A percentile compares a stretch with the other conserved stretches of the same genome.
Conservation (phyloP, 106 monocot genomes). For the Dendrobium catenatum region DNA sequence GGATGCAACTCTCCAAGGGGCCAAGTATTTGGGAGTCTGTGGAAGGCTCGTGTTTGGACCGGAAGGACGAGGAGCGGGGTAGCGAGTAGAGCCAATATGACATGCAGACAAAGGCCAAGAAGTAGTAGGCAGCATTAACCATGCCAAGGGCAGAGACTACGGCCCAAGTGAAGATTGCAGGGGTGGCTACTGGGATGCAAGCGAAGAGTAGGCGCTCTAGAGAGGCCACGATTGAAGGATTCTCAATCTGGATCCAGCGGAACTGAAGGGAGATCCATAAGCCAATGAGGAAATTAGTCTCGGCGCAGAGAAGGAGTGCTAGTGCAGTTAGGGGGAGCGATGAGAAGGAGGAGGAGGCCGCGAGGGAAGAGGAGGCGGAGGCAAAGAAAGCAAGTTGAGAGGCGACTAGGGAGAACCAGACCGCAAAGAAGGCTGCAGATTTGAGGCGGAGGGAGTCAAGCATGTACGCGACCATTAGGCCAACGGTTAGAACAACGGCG, state of each 20-base stretch:
- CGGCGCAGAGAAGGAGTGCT: slow-evolving; percentile 58
- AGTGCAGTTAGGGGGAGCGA: slow-evolving; percentile 47
- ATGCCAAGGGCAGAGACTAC: slow-evolving; percentile 73
- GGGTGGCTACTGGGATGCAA: slow-evolving; percentile 60
- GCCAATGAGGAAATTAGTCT: slow-evolving; percentile 67
- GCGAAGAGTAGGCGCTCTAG: slow-evolving; percentile 88
- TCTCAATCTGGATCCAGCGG: slow-evolving; percentile 81
- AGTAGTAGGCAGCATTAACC: slow-evolving; percentile 56
- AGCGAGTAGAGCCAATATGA: slow-evolving; percentile 90
- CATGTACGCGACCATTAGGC: slow-evolving; percentile 66
- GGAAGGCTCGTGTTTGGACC: slow-evolving; percentile 31
- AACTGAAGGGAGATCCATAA: slow-evolving; percentile 88
- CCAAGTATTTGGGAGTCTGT: slow-evolving; percentile 57
- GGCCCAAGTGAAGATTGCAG: slow-evolving; percentile 79
- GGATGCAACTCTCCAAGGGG: slow-evolving; percentile 72
- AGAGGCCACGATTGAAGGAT: slow-evolving; percentile 44
- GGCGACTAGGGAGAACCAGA: slow-evolving; percentile 71
- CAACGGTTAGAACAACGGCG: slow-evolving; percentile 45
- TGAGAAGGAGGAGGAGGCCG: slow-evolving; percentile 17
- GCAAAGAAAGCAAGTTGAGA: slow-evolving; percentile 76
- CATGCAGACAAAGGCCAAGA: slow-evolving; percentile 49
- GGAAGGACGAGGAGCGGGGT: slow-evolving; percentile 58
- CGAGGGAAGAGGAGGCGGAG: slow-evolving; percentile 33
- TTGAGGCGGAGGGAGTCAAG: slow-evolving; percentile 67
- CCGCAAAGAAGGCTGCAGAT: slow-evolving; percentile 54